Percentiles rank a stretch among this genome's conserved stretches.
Evolutionary conservation across 352 stramenopile genomes (phyloP).

Genomic region (Thalassiosira gravida): DNA sequence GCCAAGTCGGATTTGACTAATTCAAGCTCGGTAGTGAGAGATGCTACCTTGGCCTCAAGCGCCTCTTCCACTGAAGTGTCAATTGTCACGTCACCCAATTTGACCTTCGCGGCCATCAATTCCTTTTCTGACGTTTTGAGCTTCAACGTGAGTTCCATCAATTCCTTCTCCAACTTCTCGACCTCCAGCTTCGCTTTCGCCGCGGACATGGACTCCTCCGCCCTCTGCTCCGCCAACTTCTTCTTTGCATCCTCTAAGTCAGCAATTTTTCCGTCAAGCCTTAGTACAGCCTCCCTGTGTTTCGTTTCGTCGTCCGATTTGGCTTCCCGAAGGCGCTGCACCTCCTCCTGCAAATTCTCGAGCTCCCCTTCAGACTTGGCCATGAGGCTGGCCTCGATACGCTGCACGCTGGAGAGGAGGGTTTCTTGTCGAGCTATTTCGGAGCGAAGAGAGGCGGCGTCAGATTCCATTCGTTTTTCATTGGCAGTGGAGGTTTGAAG

Average conservation of each 20-base stretch:
- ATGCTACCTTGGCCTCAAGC: conserved; percentile 54
- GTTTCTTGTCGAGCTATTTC: conserved; percentile 75
- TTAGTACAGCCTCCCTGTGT: conserved; percentile 35
- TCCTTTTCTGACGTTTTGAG: conserved; percentile 55
- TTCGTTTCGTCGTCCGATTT: conserved; percentile 43
- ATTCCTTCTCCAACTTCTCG: conserved; percentile 51
- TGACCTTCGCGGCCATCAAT: conserved; percentile 64
- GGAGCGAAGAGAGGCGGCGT: conserved; percentile 62
- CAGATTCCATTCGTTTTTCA: conserved; percentile 63
- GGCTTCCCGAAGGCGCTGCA: conserved; percentile 36
- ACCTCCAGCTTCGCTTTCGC: conserved; percentile 34
- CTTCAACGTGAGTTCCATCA: conserved; percentile 56
- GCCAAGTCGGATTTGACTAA: conserved; percentile 61
- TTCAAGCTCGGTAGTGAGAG: conserved; percentile 66
- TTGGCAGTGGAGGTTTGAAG: conserved; percentile 65
- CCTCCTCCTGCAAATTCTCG: conserved; percentile 54
- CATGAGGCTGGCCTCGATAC: conserved; percentile 78
- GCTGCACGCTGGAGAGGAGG: conserved; percentile 73
- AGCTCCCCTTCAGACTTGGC: conserved; percentile 66
- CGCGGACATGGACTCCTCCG: conserved; percentile 13
- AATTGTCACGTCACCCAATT: conserved; percentile 63
- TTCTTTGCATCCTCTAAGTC: conserved; percentile 53
- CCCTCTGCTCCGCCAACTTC: conserved; percentile 47
- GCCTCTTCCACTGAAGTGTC: conserved; percentile 60
- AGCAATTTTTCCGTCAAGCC: conserved; percentile 56